These are phyloP conservation scores for Punctularia strigosozonata DNA, from an alignment of 768 basidiomycete genomes.

Conservation along the genomic window DNA sequence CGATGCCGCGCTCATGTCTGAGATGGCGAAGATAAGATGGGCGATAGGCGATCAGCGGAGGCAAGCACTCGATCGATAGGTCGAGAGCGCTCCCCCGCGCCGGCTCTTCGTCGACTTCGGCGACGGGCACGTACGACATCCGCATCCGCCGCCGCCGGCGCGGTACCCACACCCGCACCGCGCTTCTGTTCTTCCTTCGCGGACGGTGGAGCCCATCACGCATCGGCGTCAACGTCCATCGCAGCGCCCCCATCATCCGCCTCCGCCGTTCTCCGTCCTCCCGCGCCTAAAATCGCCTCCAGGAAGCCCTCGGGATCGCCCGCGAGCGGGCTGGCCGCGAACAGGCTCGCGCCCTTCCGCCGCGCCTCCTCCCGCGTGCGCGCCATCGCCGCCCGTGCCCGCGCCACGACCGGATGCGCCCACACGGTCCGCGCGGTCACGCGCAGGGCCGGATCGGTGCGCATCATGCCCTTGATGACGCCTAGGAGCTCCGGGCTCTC, in stretches of 20 bases:
- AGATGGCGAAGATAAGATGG: background rate
- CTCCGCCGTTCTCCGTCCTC: conserved; percentile 5
- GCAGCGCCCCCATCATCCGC: conserved; percentile 8
- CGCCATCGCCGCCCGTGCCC: conserved; percentile 58
- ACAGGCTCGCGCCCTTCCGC: conserved; percentile 26
- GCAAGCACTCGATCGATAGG: background rate
- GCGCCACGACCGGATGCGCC: conserved; percentile 48
- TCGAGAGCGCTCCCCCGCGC: too few species aligned
- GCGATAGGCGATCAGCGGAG: background rate
- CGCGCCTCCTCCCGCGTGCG: conserved; percentile 23
- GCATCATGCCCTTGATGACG: conserved; percentile 72
- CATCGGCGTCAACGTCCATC: conserved; percentile 16
- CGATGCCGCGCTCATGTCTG: background rate
- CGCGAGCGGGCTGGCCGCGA: conserved; percentile 52
- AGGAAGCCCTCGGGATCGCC: conserved; percentile 53
- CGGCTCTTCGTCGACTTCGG: too few species aligned
- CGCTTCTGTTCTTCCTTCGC: background rate
- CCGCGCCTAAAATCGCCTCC: conserved; percentile 37
- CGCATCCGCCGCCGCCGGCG: too few species aligned
- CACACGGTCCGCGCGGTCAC: conserved; percentile 44
- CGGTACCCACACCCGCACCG: too few species aligned
- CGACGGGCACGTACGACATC: too few species aligned
- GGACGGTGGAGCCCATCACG: background rate
- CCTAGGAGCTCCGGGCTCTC: conserved; percentile 53
- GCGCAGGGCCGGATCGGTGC: conserved; percentile 50